A percentile compares a stretch with the other conserved stretches of the same genome.
Evolutionary conservation across 1,284 basidiomycete genomes (phyloP).

Genomic region (Malassezia yamatoensis): DNA sequence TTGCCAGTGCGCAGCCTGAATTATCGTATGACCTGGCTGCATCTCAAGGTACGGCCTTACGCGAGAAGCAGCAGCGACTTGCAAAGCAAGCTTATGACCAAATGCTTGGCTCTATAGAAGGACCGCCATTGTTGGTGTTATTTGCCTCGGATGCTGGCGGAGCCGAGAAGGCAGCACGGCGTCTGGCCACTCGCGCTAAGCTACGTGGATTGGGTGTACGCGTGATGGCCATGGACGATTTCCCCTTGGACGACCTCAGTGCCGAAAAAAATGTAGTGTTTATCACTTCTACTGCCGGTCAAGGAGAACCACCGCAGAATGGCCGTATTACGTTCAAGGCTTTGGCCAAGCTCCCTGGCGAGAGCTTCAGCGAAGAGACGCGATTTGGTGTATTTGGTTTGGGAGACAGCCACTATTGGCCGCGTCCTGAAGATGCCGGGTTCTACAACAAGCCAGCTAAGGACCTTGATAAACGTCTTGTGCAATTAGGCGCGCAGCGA

Average conservation of each 20-base stretch:
- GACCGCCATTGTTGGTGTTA: slow-evolving; percentile 75
- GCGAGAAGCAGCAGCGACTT: slow-evolving; percentile 70
- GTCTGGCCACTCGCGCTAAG: slow-evolving; percentile 71
- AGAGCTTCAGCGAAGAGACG: slow-evolving; percentile 23
- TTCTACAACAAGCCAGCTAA: slow-evolving; percentile 97
- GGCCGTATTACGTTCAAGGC: slow-evolving; percentile 82
- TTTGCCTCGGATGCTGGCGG: slow-evolving; percentile 89
- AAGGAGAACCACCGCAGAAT: slow-evolving; percentile 95
- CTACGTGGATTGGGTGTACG: slow-evolving; percentile 67
- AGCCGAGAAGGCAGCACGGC: slow-evolving; percentile 90
- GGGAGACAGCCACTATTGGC: slow-evolving; percentile 99
- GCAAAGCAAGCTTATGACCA: slow-evolving; percentile 78
- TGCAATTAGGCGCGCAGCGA: slow-evolving; percentile 36
- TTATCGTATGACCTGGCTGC: slow-evolving; percentile 74
- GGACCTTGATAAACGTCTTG: slow-evolving; percentile 65
- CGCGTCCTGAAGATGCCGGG: slow-evolving; percentile 83
- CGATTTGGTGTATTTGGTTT: slow-evolving; percentile 70
- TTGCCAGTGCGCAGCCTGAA: slow-evolving; percentile 65
- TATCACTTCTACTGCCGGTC: slow-evolving; percentile 91
- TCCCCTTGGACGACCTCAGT: slow-evolving; percentile 59
- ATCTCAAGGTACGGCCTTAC: slow-evolving; percentile 71
- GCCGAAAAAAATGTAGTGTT: slow-evolving; percentile 65
- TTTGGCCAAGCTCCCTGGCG: slow-evolving; percentile 54
- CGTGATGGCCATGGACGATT: slow-evolving; percentile 58
- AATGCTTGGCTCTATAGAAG: slow-evolving; percentile 73